Base-by-base conservation (phyloP, 164 flowering plant species). In the Nymphaea colorata region DNA sequence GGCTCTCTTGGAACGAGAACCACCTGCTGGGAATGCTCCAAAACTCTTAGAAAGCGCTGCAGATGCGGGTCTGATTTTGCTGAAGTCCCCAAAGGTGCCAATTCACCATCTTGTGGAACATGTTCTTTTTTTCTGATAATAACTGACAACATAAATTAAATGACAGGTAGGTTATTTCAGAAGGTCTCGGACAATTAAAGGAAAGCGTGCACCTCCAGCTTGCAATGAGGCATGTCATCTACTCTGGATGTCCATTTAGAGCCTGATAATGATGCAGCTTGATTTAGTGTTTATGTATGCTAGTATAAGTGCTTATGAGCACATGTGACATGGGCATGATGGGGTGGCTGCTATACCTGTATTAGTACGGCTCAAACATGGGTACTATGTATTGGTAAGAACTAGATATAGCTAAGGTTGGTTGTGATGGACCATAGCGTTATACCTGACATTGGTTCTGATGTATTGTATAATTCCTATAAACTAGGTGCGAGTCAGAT, bases 101-200 rank as follows among this genome's bases (percentile, higher is more conserved):
- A 41, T 61, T 64, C 44, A 43, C 66, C 43, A 18, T 64, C 51
- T 17, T 8, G 4, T 42, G 65, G 3, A 57, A 64, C 5, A 12
- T 43, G 42, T 70, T 4, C 53, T 2, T 71, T 25, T 4, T 55
- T 45, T 5, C 41, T 61, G 60, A 18, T 17, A 41, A 44, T 60
- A 4, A 62, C 53, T 12, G 18, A 76, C 81, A 59, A 75, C 43
- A 61, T 41, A 44, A 12, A 61, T 41, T 57, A 62, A 61, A 45
- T 51, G 76, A 76, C 84, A 89, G 96, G 96, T 91, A 69, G 98
- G 98, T 4, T 77, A 43, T 66, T 91, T 89, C 75, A 76, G 87
- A 73, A 83, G 86, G 77, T 86, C 85, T 65, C 80, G 87, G 68
- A 83, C 87, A 62, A 82, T 85, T 67, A 91, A 91, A 78, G 89